phyloP scores from a whole-genome alignment of 495 filamentous ascomycete genomes.

The Penicillium ochrochloron region DNA sequence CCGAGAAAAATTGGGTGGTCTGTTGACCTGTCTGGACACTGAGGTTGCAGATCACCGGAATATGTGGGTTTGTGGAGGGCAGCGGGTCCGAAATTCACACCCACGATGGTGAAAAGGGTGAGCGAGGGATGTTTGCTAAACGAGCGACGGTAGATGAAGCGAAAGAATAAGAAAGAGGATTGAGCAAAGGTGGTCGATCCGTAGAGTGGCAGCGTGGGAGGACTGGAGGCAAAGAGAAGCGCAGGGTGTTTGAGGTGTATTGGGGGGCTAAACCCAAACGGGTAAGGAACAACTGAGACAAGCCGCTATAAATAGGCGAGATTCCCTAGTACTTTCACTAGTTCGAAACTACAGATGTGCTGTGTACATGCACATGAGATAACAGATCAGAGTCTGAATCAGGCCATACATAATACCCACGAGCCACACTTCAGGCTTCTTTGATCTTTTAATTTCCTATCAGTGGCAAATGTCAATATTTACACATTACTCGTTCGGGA shows the following conservation, averaged over 20 bases:
- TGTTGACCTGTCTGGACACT: slow-evolving; percentile 19
- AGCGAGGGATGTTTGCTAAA: slow-evolving; percentile 15
- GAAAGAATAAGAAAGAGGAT: slow-evolving; percentile 6
- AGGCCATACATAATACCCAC: background rate
- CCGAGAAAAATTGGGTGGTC: slow-evolving; percentile 20
- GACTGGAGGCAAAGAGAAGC: slow-evolving; percentile 10
- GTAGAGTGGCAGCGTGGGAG: background rate
- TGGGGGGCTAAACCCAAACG: slow-evolving; percentile 32
- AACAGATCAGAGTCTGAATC: background rate
- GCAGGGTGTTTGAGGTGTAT: slow-evolving; percentile 27
- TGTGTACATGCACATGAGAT: background rate
- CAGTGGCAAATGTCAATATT: background rate
- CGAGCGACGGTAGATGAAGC: slow-evolving; percentile 20
- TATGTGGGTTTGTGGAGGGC: slow-evolving; percentile 17
- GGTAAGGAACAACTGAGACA: slow-evolving; percentile 33
- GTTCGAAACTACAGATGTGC: background rate
- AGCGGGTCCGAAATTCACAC: slow-evolving; percentile 1
- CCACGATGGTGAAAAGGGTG: slow-evolving; percentile 12
- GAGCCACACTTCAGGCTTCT: background rate
- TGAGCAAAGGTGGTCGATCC: background rate
- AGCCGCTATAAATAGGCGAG: slow-evolving; percentile 34
- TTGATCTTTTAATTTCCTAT: background rate
- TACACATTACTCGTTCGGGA: slow-evolving; percentile 2
- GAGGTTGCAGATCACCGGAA: slow-evolving; percentile 29
- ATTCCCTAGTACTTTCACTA: background rate